phyloP scores from a whole-genome alignment of 2,329 filamentous ascomycete genomes.

The Botrytis porri region DNA sequence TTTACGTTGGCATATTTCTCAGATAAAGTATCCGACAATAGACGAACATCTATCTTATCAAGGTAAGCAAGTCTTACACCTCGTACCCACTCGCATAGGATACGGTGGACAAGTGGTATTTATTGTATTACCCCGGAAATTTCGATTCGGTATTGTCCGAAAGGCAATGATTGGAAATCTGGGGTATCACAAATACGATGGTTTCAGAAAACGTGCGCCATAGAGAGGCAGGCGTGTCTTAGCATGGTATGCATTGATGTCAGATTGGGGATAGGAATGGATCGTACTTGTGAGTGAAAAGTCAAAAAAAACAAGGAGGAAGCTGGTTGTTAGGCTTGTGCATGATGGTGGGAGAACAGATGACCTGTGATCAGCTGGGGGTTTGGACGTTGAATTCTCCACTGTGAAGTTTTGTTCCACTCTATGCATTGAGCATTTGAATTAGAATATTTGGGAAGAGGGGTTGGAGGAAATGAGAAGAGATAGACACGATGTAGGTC shows the following conservation, averaged over 20 bases:
- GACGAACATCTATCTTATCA: background rate
- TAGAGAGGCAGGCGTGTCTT: background rate
- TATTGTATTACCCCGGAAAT: slow-evolving; percentile 8
- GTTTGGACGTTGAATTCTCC: background rate
- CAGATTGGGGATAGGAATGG: background rate
- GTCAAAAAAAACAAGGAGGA: background rate
- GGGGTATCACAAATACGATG: background rate
- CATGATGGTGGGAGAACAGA: background rate
- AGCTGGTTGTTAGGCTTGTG: background rate
- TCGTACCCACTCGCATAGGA: background rate
- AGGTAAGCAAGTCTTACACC: background rate
- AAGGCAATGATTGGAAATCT: background rate
- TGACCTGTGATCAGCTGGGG: slow-evolving; percentile 8
- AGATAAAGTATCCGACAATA: background rate
- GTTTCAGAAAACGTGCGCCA: background rate
- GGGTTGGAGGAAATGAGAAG: background rate
- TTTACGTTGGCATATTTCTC: background rate
- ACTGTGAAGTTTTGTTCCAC: background rate
- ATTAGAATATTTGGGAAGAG: background rate
- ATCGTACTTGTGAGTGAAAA: background rate
- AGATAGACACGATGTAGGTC: background rate
- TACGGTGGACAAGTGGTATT: background rate
- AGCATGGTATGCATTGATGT: background rate
- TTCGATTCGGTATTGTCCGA: background rate
- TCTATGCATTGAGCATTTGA: background rate